Base-by-base conservation (phyloP, 345 rosid species). In the Geranium rotundifolium region DNA sequence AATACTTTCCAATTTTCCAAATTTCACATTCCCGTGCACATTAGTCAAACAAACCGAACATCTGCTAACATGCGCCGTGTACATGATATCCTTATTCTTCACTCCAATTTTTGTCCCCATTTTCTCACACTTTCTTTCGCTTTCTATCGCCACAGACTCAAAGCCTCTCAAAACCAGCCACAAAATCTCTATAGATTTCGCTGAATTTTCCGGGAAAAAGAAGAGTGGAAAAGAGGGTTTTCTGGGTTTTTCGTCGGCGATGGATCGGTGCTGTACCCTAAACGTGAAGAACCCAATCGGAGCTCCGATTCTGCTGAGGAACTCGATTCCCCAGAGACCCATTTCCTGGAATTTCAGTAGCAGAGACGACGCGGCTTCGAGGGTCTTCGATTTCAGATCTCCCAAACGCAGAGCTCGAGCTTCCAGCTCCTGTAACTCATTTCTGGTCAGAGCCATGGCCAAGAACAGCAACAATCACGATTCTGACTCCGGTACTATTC, bases 251-350 rank as follows among this genome's bases (percentile, higher is more conserved):
- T 65, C n/a, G n/a, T 31, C 12, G 55, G n/a, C 49, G 29, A 79
- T 84, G 88, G 82, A 79, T 79, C 81, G 77, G 27, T 77, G 79
- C 41, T 34, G 10, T 68, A 73, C 80, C 1, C 65, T 81, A 52
- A 75, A 72, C 56, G 65, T 81, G 56, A 76, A 81, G 73, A 78
- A 61, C 72, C 55, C 75, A 1, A 67, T 56, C 64, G 37, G 67
- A n/a, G 54, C 67, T 67, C 73, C 73, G 49, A 41, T 72, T 20
- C 67, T 66, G 56, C 56, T 56, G 60, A 70, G 74, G 65, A 75
- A 62, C 52, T 67, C 66, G 39, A 59, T 65, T 68, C 66, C 69
- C 30, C 62, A 62, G 41, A 72, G 57, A 46, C 65, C 69, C 31
- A 60, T 4, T 56, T 64, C 46, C 20, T 59, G 59, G 59, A 46